Conservation (phyloP, 2,329 filamentous ascomycete species). For the Phialophora tarda region DNA sequence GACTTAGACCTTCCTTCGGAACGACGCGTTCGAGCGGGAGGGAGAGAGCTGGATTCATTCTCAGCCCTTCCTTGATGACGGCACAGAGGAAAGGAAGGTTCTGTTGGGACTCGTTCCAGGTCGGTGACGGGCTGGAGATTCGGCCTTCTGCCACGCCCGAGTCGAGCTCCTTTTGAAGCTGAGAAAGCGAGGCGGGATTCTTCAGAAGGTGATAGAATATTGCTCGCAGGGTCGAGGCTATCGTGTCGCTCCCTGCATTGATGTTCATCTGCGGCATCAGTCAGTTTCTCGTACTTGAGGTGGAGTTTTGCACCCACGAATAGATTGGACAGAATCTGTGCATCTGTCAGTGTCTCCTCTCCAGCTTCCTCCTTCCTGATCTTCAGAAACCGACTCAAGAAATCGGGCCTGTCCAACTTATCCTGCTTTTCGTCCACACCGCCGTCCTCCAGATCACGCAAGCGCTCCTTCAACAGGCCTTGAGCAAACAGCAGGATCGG, state of each 20-base stretch:
- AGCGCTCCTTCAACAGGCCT: constrained; percentile 31
- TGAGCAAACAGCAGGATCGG: constrained; percentile 36
- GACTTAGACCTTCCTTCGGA: constrained; percentile 40
- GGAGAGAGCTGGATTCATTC: constrained; percentile 47
- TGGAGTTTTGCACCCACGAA: constrained; percentile 25
- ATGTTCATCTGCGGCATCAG: constrained; percentile 40
- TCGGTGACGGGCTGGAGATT: constrained; percentile 41
- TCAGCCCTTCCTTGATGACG: constrained; percentile 48
- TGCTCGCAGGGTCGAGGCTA: constrained; percentile 72
- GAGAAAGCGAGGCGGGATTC: constrained; percentile 53
- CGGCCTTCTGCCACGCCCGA: constrained; percentile 36
- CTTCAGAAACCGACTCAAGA: constrained; percentile 39
- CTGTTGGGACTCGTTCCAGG: constrained; percentile 41
- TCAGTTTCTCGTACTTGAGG: not conserved
- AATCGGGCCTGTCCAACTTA: constrained; percentile 33
- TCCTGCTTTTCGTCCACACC: constrained; percentile 23
- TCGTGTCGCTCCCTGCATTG: constrained; percentile 75
- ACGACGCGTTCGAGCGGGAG: constrained; percentile 47
- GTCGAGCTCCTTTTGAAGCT: constrained; percentile 42
- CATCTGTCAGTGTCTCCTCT: constrained; percentile 33
- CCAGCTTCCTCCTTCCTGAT: constrained; percentile 30
- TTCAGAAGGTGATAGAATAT: constrained; percentile 78
- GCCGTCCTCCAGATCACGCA: constrained; percentile 25
- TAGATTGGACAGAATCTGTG: constrained; percentile 34
- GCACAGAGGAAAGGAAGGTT: constrained; percentile 45